Evolutionary conservation across 2,329 filamentous ascomycete genomes (phyloP).

Genomic region (Coniochaeta hoffmannii): DNA sequence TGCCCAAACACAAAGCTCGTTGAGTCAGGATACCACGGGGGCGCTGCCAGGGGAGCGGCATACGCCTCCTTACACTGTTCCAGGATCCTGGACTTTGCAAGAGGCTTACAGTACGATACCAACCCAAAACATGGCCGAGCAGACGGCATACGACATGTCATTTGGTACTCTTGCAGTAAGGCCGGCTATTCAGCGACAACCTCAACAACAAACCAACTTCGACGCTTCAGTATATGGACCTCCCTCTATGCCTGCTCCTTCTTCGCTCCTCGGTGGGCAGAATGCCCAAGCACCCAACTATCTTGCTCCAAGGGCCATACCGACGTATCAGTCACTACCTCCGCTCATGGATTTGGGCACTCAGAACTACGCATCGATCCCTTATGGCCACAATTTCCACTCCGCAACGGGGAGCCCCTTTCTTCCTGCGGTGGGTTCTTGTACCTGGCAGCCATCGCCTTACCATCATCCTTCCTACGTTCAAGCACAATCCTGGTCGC

Average conservation of each 20-base stretch:
- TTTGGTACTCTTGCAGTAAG: neutral
- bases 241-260: neutral
- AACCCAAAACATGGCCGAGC: neutral
- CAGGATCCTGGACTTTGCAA: neutral
- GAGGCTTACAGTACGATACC: neutral
- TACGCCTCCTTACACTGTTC: neutral
- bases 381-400: neutral
- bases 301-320: neutral
- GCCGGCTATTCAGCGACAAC: neutral
- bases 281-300: neutral
- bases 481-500: neutral
- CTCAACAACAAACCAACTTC: neutral
- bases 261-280: neutral
- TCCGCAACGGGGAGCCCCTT: neutral
- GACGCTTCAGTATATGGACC: neutral
- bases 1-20: neutral
- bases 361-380: neutral
- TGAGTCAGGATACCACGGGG: neutral
- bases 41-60: neutral
- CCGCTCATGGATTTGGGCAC: neutral
- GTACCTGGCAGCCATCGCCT: neutral
- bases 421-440: neutral
- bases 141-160: neutral
- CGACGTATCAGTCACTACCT: neutral
- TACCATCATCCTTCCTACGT: neutral